A percentile compares a stretch with the other conserved stretches of the same genome.
Conservation (phyloP, 768 basidiomycete genomes). For the Boletus sp. region DNA sequence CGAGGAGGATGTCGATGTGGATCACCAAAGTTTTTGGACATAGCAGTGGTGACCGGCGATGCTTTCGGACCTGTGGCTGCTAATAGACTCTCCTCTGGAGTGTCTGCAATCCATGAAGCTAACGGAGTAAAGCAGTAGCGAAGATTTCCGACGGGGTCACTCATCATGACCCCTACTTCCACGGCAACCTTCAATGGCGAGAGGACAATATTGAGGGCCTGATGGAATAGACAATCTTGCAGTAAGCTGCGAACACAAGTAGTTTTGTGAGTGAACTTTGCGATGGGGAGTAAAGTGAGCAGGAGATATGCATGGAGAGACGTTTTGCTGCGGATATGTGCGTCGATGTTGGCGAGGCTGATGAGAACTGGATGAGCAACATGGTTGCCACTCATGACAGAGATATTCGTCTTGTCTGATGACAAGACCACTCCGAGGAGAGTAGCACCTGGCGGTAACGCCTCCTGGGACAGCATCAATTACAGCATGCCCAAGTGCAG, state of each 20-base stretch:
- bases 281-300: not conserved
- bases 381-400: not conserved
- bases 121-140: not conserved
- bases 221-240: not conserved
- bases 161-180: not conserved
- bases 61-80: not conserved
- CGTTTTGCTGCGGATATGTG: slow-evolving; percentile 10
- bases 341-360: slow-evolving; percentile 11
- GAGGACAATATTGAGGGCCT: not conserved
- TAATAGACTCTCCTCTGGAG: not conserved
- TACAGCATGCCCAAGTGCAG: not conserved
- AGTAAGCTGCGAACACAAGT: not conserved
- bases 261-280: slow-evolving; percentile 9
- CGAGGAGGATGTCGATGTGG: not conserved
- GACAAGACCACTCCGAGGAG: not conserved
- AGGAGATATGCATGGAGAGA: slow-evolving; percentile 10
- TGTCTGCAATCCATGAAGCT: not conserved
- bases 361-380: slow-evolving; percentile 3
- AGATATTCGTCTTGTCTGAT: not conserved
- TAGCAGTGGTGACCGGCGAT: not conserved
- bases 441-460: not conserved
- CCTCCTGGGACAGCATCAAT: not conserved
- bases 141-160: not conserved
- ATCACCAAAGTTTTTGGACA: not conserved
- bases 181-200: not conserved